Evolutionary conservation across 345 rosid species (phyloP).

Genomic region (Aurinia saxatilis): DNA sequence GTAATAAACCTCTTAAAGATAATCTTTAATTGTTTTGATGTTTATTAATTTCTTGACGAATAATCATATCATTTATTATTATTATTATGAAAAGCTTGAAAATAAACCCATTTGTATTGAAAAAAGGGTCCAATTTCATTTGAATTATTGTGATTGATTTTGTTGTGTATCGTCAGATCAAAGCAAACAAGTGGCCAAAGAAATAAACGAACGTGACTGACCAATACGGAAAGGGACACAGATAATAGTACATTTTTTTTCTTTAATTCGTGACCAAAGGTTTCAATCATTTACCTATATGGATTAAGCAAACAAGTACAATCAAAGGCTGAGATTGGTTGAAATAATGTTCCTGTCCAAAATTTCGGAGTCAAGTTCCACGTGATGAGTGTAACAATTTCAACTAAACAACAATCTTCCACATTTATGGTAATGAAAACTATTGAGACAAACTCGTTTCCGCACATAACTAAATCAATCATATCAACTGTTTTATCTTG

Average conservation of each 20-base stretch:
- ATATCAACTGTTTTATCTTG: neutral
- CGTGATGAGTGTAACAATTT: slow-evolving; percentile 6
- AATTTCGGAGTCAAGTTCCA: slow-evolving; percentile 13
- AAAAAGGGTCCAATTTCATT: neutral
- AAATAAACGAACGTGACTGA: slow-evolving; percentile 14
- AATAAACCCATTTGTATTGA: neutral
- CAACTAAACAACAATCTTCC: neutral
- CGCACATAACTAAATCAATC: slow-evolving; percentile 3
- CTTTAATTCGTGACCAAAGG: neutral
- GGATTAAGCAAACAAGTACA: neutral
- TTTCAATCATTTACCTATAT: neutral
- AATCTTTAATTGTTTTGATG: too few species aligned
- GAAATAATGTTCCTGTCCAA: neutral
- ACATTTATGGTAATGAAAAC: slow-evolving; percentile 13
- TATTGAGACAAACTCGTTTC: neutral
- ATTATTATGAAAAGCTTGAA: neutral
- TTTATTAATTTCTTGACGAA: too few species aligned
- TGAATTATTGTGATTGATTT: slow-evolving; percentile 2
- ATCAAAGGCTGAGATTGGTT: slow-evolving; percentile 1
- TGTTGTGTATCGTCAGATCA: neutral
- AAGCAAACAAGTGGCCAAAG: slow-evolving; percentile 1
- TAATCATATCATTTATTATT: neutral
- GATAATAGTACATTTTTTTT: neutral
- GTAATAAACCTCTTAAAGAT: neutral
- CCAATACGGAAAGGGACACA: neutral